phyloP scores from a whole-genome alignment of 257 asterid genomes.

The Anisodus acutangulus region DNA sequence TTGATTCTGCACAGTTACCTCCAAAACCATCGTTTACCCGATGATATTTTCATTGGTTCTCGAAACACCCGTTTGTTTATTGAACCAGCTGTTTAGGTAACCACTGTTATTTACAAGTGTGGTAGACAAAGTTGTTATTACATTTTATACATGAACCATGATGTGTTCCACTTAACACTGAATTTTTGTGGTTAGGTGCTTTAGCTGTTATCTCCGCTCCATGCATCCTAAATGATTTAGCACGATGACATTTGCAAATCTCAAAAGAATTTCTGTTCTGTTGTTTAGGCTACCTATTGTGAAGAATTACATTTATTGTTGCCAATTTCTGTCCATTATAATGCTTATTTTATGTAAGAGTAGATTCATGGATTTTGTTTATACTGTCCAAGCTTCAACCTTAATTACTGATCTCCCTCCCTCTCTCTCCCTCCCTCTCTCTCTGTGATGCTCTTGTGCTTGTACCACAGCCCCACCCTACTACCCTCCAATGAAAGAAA shows the following conservation, averaged over 20 bases:
- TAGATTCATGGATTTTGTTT: background rate
- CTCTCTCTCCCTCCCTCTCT: background rate
- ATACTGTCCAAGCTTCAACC: background rate
- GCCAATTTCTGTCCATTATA: background rate
- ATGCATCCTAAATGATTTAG: conserved; percentile 7
- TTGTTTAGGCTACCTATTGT: background rate
- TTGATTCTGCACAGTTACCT: conserved; percentile 16
- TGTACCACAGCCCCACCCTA: background rate
- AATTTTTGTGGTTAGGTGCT: background rate
- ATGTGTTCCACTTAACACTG: background rate
- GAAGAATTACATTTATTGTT: background rate
- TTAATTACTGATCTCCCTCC: background rate
- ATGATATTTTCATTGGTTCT: conserved; percentile 15
- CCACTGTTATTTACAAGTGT: conserved; percentile 2
- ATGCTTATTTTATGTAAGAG: conserved; percentile 9
- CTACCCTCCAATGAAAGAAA: conserved; percentile 19
- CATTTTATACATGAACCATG: conserved; percentile 16
- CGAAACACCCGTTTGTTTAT: background rate
- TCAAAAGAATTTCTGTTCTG: conserved; percentile 3
- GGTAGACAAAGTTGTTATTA: background rate
- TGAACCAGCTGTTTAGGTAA: conserved; percentile 1
- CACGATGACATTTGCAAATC: background rate
- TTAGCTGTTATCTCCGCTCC: background rate
- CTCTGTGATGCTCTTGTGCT: background rate
- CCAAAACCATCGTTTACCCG: background rate